Evolutionary conservation across 257 asterid genomes (phyloP).

Genomic region (Eustoma russellianum): DNA sequence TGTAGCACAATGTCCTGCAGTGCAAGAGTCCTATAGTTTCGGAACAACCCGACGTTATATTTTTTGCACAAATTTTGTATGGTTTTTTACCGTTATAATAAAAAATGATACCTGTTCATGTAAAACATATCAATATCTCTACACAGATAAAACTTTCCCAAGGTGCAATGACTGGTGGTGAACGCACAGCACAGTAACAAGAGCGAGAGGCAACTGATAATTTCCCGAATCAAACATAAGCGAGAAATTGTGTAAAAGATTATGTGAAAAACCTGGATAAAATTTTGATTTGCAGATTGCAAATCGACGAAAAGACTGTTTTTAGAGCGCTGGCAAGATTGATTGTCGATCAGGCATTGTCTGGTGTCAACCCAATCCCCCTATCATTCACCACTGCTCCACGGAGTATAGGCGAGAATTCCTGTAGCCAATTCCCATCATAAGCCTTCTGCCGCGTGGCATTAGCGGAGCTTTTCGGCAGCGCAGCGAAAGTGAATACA

Average conservation of each 20-base stretch:
- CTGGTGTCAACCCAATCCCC: slow-evolving; percentile 7
- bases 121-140: too few species aligned
- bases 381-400: slow-evolving; percentile 10
- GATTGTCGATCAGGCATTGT: slow-evolving; percentile 10
- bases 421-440: slow-evolving; percentile 16
- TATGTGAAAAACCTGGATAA: slow-evolving; percentile 11
- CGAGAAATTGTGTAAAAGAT: not conserved
- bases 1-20: too few species aligned
- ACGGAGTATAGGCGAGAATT: slow-evolving; percentile 15
- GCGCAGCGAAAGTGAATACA: slow-evolving; percentile 4
- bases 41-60: too few species aligned
- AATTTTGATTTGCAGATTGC: not conserved
- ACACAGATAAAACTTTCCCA: too few species aligned
- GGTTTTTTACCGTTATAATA: too few species aligned
- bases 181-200: too few species aligned
- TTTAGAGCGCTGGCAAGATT: slow-evolving; percentile 9
- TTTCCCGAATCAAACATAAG: too few species aligned
- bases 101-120: too few species aligned
- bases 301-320: not conserved
- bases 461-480: slow-evolving; percentile 15
- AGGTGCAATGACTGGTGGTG: too few species aligned
- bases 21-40: too few species aligned
- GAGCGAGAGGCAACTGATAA: too few species aligned
- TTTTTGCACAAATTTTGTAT: too few species aligned
- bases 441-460: slow-evolving; percentile 6